Evolutionary conservation across 352 stramenopile genomes (phyloP).

Genomic region (Plasmopara viticola): DNA sequence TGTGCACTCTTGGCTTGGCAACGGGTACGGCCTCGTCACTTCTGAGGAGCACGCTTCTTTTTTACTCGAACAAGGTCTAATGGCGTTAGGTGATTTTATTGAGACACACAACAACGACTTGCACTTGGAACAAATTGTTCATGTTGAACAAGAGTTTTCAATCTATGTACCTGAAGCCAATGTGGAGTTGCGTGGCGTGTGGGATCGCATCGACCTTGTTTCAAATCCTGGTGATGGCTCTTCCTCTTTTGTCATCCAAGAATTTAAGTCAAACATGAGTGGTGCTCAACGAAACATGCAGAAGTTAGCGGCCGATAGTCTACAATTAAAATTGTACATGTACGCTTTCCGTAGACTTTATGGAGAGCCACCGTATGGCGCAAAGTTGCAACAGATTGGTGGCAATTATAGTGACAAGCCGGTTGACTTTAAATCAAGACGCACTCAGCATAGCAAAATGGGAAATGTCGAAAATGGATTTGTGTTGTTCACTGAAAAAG

Average conservation of each 20-base stretch:
- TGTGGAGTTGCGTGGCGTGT: conserved; percentile 58
- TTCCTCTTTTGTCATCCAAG: conserved; percentile 46
- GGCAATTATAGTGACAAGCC: conserved; percentile 10
- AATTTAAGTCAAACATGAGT: conserved; percentile 83
- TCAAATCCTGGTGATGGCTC: conserved; percentile 1
- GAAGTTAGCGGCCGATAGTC: conserved; percentile 50
- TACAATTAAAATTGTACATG: conserved; percentile 82
- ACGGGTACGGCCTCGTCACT: conserved; percentile 35
- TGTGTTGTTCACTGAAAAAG: not conserved
- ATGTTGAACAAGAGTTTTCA: conserved; percentile 63
- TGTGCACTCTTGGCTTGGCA: conserved; percentile 18
- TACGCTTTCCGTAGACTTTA: conserved; percentile 62
- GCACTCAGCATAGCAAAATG: conserved; percentile 6
- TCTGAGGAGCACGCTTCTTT: conserved; percentile 28
- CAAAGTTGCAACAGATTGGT: conserved; percentile 56
- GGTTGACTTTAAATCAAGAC: conserved; percentile 1
- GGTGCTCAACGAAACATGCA: conserved; percentile 41
- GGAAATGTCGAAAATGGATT: not conserved
- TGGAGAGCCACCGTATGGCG: conserved; percentile 41
- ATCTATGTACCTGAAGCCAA: conserved; percentile 39
- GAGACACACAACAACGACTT: conserved; percentile 22
- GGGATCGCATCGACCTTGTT: conserved; percentile 63
- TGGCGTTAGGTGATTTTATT: conserved; percentile 43
- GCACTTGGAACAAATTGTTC: conserved; percentile 28
- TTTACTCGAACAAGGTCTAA: conserved; percentile 31